Percentiles rank a stretch among this genome's conserved stretches.
These are phyloP conservation scores for Ophiobolus disseminans DNA, from an alignment of 2,329 filamentous ascomycete species.

Conservation along the genomic window DNA sequence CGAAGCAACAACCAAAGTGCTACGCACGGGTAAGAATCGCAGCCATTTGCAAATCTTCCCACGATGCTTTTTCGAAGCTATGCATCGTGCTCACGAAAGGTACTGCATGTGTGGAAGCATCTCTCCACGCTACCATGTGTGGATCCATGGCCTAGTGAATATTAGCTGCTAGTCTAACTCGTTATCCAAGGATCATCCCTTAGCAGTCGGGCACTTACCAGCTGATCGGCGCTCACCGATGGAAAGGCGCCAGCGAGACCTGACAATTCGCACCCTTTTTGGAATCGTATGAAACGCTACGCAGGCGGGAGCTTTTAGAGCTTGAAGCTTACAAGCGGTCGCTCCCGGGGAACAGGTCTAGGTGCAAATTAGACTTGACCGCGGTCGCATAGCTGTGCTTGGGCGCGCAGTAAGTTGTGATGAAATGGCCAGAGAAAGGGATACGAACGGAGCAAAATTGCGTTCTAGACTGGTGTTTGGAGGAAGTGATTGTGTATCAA, in stretches of 20 bases:
- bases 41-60: too few species aligned
- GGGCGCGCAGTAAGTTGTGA: not conserved
- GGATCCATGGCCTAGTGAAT: not conserved
- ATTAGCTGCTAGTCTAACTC: not conserved
- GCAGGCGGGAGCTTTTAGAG: not conserved
- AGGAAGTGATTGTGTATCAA: too few species aligned
- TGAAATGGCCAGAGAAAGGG: too few species aligned
- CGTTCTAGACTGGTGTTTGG: too few species aligned
- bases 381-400: not conserved
- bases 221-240: constrained; percentile 3
- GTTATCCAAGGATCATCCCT: constrained; percentile 9
- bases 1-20: too few species aligned
- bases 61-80: too few species aligned
- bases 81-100: too few species aligned
- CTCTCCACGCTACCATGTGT: not conserved
- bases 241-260: not conserved
- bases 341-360: constrained; percentile 9
- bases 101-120: not conserved
- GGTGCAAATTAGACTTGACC: not conserved
- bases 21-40: too few species aligned
- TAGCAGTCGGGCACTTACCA: constrained; percentile 6
- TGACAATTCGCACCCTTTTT: constrained; percentile 1
- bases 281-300: not conserved
- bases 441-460: too few species aligned
- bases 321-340: constrained; percentile 3